A percentile compares a stretch with the other conserved stretches of the same genome.
phyloP scores from a whole-genome alignment of 495 filamentous ascomycete species.

The Aspergillus wentii region DNA sequence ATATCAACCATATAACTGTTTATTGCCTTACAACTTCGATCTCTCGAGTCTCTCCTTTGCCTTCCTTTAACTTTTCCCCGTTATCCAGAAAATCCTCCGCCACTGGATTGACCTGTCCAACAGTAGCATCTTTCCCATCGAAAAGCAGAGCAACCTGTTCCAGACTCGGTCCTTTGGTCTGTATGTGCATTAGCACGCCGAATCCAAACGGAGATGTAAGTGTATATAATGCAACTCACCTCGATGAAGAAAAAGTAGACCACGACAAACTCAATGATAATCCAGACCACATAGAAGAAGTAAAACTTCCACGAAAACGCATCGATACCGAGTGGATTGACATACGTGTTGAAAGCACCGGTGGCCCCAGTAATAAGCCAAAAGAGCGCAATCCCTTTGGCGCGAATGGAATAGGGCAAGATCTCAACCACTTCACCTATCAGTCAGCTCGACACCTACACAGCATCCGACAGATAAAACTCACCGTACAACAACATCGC shows the following conservation, averaged over 20 bases:
- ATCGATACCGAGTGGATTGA: slow-evolving; percentile 54
- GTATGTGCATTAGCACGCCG: too few species aligned
- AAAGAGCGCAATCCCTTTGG: slow-evolving; percentile 51
- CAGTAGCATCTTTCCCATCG: slow-evolving; percentile 49
- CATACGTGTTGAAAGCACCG: slow-evolving; percentile 47
- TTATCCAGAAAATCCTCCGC: too few species aligned
- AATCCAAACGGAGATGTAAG: too few species aligned
- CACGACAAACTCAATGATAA: slow-evolving; percentile 49
- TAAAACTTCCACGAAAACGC: slow-evolving; percentile 51
- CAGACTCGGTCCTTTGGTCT: slow-evolving; percentile 57
- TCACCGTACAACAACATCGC: too few species aligned
- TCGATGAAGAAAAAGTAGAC: slow-evolving; percentile 60
- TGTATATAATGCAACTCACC: neutral
- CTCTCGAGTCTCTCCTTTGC: too few species aligned
- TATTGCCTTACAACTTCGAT: too few species aligned
- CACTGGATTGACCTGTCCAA: slow-evolving; percentile 16
- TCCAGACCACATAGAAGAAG: slow-evolving; percentile 56
- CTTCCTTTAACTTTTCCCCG: too few species aligned
- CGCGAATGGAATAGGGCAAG: slow-evolving; percentile 58
- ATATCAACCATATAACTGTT: too few species aligned
- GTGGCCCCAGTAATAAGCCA: slow-evolving; percentile 54
- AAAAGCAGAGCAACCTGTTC: slow-evolving; percentile 58
- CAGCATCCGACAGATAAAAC: too few species aligned
- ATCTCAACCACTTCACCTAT: too few species aligned
- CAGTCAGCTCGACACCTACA: too few species aligned